Percentiles rank a stretch among this genome's conserved stretches.
These are phyloP conservation scores for Beauveria australis DNA, from an alignment of 2,329 filamentous ascomycete genomes.

Conservation along the genomic window DNA sequence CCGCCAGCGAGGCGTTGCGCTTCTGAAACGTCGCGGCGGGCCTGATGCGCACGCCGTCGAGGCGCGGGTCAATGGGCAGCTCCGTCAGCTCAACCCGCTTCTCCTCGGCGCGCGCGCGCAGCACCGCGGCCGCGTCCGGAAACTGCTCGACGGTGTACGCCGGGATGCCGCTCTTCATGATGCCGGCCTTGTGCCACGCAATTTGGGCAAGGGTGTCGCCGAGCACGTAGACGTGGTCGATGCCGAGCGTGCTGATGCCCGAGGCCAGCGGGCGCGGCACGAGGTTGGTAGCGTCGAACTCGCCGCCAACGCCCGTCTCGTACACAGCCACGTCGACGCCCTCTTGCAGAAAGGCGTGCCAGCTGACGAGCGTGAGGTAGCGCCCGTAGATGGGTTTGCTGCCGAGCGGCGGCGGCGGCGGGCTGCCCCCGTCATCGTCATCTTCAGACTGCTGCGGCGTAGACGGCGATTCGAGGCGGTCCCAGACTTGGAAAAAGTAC, in stretches of 20 bases:
- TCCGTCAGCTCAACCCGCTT: constrained; percentile 40
- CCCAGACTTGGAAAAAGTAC: constrained; percentile 64
- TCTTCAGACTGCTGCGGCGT: constrained; percentile 8
- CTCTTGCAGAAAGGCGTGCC: constrained; percentile 58
- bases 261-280: constrained; percentile 48
- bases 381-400: constrained; percentile 50
- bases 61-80: constrained; percentile 36
- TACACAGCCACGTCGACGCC: constrained; percentile 55
- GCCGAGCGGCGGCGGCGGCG: constrained; percentile 27
- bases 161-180: constrained; percentile 52
- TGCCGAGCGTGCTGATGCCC: constrained; percentile 57
- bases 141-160: constrained; percentile 52
- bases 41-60: constrained; percentile 38
- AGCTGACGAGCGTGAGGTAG: constrained; percentile 57
- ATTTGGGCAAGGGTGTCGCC: constrained; percentile 57
- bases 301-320: constrained; percentile 60
- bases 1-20: constrained; percentile 45
- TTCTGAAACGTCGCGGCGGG: constrained; percentile 51
- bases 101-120: constrained; percentile 43
- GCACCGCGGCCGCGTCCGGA: constrained; percentile 34
- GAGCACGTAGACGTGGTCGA: constrained; percentile 59
- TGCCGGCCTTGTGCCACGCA: constrained; percentile 67
- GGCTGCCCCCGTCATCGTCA: constrained; percentile 1
- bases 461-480: constrained; percentile 35
- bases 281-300: constrained; percentile 62